Percentiles rank a stretch among this genome's conserved stretches.
Evolutionary conservation across 305 asterid genomes (phyloP).

Genomic region (Salvia sclarea): DNA sequence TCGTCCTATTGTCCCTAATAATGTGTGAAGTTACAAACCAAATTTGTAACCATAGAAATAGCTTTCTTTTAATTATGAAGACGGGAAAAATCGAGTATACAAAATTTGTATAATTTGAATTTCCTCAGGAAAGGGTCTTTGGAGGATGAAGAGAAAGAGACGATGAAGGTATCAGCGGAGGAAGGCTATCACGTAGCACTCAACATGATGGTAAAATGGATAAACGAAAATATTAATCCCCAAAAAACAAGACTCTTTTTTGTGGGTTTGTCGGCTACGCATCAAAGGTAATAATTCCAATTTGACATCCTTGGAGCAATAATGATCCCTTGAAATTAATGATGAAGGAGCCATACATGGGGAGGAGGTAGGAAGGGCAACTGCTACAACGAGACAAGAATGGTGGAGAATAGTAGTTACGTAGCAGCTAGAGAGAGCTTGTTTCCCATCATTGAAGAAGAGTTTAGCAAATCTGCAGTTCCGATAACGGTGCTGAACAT

Average conservation of each 20-base stretch:
- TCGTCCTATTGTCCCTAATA: too few species aligned
- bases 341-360: slow-evolving; percentile 43
- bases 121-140: slow-evolving; percentile 35
- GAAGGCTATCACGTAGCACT: slow-evolving; percentile 47
- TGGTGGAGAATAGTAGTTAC: slow-evolving; percentile 31
- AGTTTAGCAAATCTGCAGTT: slow-evolving; percentile 32
- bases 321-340: too few species aligned
- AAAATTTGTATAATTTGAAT: too few species aligned
- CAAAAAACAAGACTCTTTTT: slow-evolving; percentile 40
- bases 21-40: too few species aligned
- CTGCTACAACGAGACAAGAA: slow-evolving; percentile 49
- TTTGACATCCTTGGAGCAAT: too few species aligned
- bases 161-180: slow-evolving; percentile 27
- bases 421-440: slow-evolving; percentile 31
- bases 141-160: slow-evolving; percentile 35
- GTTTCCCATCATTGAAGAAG: slow-evolving; percentile 27
- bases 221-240: slow-evolving; percentile 42
- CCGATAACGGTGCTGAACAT: slow-evolving; percentile 48
- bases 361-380: slow-evolving; percentile 39
- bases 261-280: slow-evolving; percentile 47
- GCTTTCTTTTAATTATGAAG: too few species aligned
- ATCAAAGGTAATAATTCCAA: slow-evolving; percentile 45
- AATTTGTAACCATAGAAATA: too few species aligned
- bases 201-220: slow-evolving; percentile 43
- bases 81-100: too few species aligned